phyloP scores from a whole-genome alignment of 495 filamentous ascomycete species.

The Opeltia flavorubescens region DNA sequence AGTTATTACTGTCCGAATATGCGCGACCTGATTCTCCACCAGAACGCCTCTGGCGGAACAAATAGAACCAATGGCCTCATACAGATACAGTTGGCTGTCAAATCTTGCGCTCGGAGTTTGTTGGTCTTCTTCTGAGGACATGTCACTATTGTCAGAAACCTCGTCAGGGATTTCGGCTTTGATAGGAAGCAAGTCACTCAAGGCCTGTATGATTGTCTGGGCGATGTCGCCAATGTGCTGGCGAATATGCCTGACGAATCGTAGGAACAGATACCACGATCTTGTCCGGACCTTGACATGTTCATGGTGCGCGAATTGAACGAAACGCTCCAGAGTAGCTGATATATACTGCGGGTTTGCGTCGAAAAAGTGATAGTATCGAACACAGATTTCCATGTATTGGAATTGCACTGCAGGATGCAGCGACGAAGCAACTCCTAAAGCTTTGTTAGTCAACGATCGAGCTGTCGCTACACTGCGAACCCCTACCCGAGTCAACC shows the following conservation, averaged over 20 bases:
- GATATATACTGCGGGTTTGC: slow-evolving; percentile 63
- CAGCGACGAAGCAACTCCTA: slow-evolving; percentile 67
- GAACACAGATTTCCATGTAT: slow-evolving; percentile 96
- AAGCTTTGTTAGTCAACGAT: slow-evolving; percentile 11
- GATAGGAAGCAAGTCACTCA: slow-evolving; percentile 77
- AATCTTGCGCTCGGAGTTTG: slow-evolving; percentile 80
- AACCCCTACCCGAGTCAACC: slow-evolving; percentile 68
- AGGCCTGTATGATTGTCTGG: slow-evolving; percentile 76
- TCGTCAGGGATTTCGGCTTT: slow-evolving; percentile 72
- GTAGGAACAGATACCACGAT: slow-evolving; percentile 93
- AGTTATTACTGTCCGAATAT: slow-evolving; percentile 69
- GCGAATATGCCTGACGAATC: slow-evolving; percentile 80
- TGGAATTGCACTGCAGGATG: slow-evolving; percentile 88
- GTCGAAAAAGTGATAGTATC: slow-evolving; percentile 89
- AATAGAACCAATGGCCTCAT: slow-evolving; percentile 85
- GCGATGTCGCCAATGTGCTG: slow-evolving; percentile 74
- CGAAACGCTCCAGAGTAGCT: slow-evolving; percentile 81
- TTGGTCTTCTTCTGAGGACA: slow-evolving; percentile 83
- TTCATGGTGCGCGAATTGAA: slow-evolving; percentile 73
- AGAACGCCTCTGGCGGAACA: slow-evolving; percentile 64
- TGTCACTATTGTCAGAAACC: slow-evolving; percentile 64
- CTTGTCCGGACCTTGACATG: slow-evolving; percentile 72
- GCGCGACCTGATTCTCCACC: slow-evolving; percentile 66
- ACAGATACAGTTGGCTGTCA: slow-evolving; percentile 79
- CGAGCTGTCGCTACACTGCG: too few relatives aligned